These are phyloP conservation scores for Corylus americana DNA, from an alignment of 306 rosid species.

Conservation along the genomic window DNA sequence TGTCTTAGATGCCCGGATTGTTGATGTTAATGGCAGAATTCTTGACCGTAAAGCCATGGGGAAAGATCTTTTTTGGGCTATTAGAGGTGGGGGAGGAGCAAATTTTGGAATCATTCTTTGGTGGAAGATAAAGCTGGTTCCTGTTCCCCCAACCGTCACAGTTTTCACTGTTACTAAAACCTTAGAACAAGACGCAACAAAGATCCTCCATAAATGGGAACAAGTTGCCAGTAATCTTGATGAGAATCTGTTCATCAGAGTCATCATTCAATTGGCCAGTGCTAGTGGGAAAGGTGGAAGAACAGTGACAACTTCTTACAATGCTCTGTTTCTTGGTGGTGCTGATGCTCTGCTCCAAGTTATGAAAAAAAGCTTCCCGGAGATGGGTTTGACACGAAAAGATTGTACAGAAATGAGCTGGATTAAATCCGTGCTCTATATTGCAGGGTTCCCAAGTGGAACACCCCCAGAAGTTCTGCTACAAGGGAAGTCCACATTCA, in stretches of 20 bases:
- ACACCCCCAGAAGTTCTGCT: not conserved
- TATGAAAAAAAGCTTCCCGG: conserved; percentile 12
- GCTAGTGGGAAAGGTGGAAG: not conserved
- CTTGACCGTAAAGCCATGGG: not conserved
- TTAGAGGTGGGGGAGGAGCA: not conserved
- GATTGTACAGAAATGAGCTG: conserved; percentile 21
- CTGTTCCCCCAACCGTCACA: not conserved
- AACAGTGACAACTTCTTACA: not conserved
- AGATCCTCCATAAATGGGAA: too few relatives aligned
- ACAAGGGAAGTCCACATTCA: not conserved
- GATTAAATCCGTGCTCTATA: conserved; percentile 1
- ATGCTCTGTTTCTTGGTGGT: not conserved
- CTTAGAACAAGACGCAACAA: not conserved
- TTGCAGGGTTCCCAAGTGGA: not conserved
- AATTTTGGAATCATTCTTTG: not conserved
- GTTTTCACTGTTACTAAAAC: not conserved
- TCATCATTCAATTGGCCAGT: not conserved
- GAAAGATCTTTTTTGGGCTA: not conserved
- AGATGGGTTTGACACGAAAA: conserved; percentile 14
- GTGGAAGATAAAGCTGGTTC: not conserved
- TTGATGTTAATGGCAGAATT: not conserved
- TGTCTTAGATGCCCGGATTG: not conserved
- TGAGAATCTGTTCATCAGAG: too few relatives aligned
- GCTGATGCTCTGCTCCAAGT: not conserved
- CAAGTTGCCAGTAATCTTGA: too few relatives aligned